These are phyloP conservation scores for Anaeromyces robustus DNA, from an alignment of 192 early-diverging fungal species.

Conservation along the genomic window DNA sequence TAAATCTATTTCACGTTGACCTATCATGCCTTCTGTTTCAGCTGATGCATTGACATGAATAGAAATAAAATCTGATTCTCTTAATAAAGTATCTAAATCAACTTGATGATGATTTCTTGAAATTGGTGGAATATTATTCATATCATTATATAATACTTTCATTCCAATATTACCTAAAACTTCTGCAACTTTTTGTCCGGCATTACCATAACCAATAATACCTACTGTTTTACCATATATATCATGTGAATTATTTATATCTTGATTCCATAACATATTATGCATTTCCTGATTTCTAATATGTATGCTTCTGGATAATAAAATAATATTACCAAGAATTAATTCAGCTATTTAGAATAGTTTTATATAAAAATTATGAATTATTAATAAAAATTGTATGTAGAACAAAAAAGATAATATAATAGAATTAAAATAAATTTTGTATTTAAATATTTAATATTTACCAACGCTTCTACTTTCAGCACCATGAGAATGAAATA, in stretches of 20 bases:
- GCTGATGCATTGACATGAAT: background rate
- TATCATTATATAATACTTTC: background rate
- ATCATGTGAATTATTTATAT: background rate
- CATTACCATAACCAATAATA: background rate
- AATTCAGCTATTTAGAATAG: background rate
- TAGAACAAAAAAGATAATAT: too few relatives aligned
- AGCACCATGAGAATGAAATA: background rate
- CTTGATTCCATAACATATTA: background rate
- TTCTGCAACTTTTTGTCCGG: background rate
- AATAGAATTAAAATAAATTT: too few relatives aligned
- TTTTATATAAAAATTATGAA: too few relatives aligned
- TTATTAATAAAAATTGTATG: too few relatives aligned
- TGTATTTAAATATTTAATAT: background rate
- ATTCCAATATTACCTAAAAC: background rate
- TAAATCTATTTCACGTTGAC: background rate
- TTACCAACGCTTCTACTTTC: background rate
- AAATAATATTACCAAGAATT: background rate
- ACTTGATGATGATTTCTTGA: background rate
- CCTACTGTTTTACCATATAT: background rate
- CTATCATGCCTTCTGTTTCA: background rate
- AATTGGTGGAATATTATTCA: background rate
- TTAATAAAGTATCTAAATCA: background rate
- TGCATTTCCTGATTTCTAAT: background rate
- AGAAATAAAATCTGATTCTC: background rate
- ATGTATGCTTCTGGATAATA: background rate